Evolutionary conservation across 768 basidiomycete species (phyloP), one percentile per base, ranked within the genome.

Genomic region (Lentinula lateritia): DNA sequence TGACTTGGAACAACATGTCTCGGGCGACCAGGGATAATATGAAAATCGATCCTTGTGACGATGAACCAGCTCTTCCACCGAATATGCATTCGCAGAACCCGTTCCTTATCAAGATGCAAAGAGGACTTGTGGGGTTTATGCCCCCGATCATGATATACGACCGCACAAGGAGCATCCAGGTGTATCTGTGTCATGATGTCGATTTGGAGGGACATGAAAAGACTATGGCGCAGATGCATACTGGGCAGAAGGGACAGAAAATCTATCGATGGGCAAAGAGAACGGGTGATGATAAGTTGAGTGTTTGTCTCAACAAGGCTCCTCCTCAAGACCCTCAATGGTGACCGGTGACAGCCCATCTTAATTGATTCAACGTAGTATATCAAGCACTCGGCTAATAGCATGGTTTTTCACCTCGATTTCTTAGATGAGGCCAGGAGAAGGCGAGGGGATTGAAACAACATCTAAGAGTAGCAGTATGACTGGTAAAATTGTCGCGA

Each of bases 41-140:
- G 32, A 56, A 32, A 4, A 23, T 18, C 34, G 5, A 36, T 1
- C 7, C 13, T 15, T 6, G 6, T 3, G 35, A 56, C 43, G 59
- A 36, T 13, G 32, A 16, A 7, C 13, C 18, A 2, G 23, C 32
- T 34, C 62, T 65, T 7, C 65, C 63, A 7, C 65, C 69, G n/a
- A 70, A 73, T 63, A 50, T 67, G 6, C 71, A 70, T 57, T 65
- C 66, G 12, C 62, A 68, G 10, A 60, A 64, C 32, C 60, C 62
- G 2, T 72, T 73, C 62, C 48, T 73, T 13, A 61, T 72, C 60
- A 73, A 72, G 63, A 59, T 72, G 1, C 71, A 73, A 63, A 55
- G 64, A 23, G 50, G 34, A 6, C 5, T 32, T 5, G 2, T 15
- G n/a, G 9, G 18, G 46, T 18, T 8, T 48, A 18, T 10, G 18